A percentile compares a stretch with the other conserved stretches of the same genome.
Conservation (phyloP, 2,329 filamentous ascomycete genomes). For the Hymenoscyphus fructigenus region DNA sequence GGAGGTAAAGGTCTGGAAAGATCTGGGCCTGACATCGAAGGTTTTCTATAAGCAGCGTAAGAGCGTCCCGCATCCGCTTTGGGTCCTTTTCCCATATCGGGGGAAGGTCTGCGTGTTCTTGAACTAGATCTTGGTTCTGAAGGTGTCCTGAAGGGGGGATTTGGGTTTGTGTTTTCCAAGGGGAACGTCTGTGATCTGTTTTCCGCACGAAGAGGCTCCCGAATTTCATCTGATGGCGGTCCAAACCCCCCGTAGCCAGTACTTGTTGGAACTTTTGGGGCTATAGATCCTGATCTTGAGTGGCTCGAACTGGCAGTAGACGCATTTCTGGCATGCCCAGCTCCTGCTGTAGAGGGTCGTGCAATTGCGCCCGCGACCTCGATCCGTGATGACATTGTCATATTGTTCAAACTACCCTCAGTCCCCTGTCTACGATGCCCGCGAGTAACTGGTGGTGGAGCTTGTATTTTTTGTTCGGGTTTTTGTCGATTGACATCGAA, state of each 20-base stretch:
- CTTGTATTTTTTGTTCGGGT: constrained; percentile 27
- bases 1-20: constrained; percentile 32
- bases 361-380: constrained; percentile 18
- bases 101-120: constrained; percentile 15
- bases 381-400: constrained; percentile 14
- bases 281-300: constrained; percentile 21
- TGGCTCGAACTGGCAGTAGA: constrained; percentile 27
- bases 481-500: constrained; percentile 53
- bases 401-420: constrained; percentile 23
- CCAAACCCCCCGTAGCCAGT: constrained; percentile 61
- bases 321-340: constrained; percentile 26
- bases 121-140: constrained; percentile 22
- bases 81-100: background rate
- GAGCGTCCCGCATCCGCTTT: background rate
- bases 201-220: constrained; percentile 38
- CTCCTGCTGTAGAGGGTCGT: constrained; percentile 25
- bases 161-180: constrained; percentile 23
- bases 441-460: constrained; percentile 7
- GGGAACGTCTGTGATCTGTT: constrained; percentile 37
- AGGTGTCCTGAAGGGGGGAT: constrained; percentile 24
- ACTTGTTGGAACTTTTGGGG: constrained; percentile 38
- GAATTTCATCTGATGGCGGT: constrained; percentile 42
- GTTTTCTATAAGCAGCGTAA: constrained; percentile 20
- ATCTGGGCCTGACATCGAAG: constrained; percentile 33
- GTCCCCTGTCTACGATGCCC: constrained; percentile 34